Conservation (phyloP, 75 land plant genomes). For the Sequoiadendron giganteum region DNA sequence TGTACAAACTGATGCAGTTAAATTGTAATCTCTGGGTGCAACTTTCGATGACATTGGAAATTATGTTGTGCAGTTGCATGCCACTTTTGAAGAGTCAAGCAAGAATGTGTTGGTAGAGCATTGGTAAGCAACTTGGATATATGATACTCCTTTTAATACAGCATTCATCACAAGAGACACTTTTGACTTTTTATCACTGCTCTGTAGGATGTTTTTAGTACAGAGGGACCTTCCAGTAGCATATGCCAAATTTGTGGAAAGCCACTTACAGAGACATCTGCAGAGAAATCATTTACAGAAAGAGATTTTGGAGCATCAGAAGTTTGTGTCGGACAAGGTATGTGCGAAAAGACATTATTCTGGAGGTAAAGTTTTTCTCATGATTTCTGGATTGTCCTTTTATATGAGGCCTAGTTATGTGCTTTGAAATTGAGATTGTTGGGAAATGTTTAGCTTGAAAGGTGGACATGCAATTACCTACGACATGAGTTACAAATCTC, state of each 20-base stretch:
- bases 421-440: background rate
- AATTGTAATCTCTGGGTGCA: background rate
- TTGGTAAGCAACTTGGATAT: slow-evolving; percentile 40
- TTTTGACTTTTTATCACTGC: background rate
- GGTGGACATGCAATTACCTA: too few species aligned
- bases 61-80: slow-evolving; percentile 39
- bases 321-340: slow-evolving; percentile 12
- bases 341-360: background rate
- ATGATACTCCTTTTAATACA: background rate
- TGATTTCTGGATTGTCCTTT: background rate
- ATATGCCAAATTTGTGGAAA: slow-evolving; percentile 22
- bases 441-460: background rate
- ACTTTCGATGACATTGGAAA: slow-evolving; percentile 31
- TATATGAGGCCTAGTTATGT: background rate
- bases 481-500: background rate
- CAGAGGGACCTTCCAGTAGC: slow-evolving; percentile 29
- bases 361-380: background rate
- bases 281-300: slow-evolving; percentile 19
- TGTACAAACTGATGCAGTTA: background rate
- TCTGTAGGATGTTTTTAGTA: slow-evolving; percentile 37
- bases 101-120: slow-evolving; percentile 30
- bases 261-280: slow-evolving; percentile 19
- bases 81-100: slow-evolving; percentile 37
- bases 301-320: slow-evolving; percentile 32
- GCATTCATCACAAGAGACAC: background rate